Evolutionary conservation across 768 basidiomycete genomes (phyloP), one percentile per base, ranked within the genome.

Genomic region (Trametes sanguinea): DNA sequence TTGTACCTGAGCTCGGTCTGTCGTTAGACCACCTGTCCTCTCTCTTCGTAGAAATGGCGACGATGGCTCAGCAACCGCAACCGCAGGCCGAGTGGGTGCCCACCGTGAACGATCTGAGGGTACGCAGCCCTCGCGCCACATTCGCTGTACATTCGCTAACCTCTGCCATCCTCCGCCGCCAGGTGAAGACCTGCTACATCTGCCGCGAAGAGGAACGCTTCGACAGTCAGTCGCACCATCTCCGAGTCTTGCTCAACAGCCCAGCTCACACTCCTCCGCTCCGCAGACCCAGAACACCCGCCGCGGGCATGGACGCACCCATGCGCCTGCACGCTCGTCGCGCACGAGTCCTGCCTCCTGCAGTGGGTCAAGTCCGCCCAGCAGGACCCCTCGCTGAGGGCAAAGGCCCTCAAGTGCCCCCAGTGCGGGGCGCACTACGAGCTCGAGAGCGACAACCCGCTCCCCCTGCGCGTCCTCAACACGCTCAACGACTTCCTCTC

Each of bases 111-210:
- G 75, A 76, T 55, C 71, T 76, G 2, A 62, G 71, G 47, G 74
- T 73, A 57, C 14, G 69, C 29, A 1, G 22, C 22, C 22, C 22
- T 22, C 1, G 22, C 22, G 22, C 16, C 30, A 3, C 16, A 39
- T 6, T 37, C 17, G 17, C n/a, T 47, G 2, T 29, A 11, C 17
- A 29, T 27, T 27, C 45, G 14, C 45, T 22, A 22, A 22, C 22
- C 22, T 22, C 22, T 22, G 22, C 22, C 22, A 22, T 22, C 22
- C 22, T 22, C 22, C 22, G 22, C 22, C 22, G 22, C 22, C 22
- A 83, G 77, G 84, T 91, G 63, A 92, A 91, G 72, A 77, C 89
- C 10, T 92, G 90, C 65, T 92, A 89, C 72, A 91, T 92, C 59
- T 92, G 90, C 67, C 76, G 87, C 33, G 90, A 92, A 67, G 89